Conservation (phyloP, 352 stramenopile species). For the Phytopythium delawarense region DNA sequence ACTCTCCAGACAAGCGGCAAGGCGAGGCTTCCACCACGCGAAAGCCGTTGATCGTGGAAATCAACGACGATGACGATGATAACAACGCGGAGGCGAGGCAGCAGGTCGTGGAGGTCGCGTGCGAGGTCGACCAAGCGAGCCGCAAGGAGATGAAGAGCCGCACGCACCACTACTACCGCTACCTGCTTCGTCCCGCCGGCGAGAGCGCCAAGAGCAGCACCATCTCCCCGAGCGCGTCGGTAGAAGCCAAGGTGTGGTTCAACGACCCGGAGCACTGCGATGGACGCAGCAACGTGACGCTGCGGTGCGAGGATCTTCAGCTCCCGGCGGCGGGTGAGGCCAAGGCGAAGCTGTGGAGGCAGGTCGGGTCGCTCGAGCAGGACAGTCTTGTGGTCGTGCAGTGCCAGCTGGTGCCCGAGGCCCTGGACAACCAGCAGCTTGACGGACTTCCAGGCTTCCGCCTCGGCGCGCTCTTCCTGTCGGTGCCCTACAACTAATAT, state of each 20-base stretch:
- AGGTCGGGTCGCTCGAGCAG: conserved; percentile 68
- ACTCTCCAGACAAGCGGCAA: conserved; percentile 5
- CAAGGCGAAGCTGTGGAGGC: conserved; percentile 59
- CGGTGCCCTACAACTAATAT: conserved; percentile 42
- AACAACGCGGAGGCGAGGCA: conserved; percentile 14
- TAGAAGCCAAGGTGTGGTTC: conserved; percentile 33
- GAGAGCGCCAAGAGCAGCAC: neutral
- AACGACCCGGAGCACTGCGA: conserved; percentile 2
- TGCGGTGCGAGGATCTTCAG: conserved; percentile 38
- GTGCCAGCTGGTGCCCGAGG: conserved; percentile 46
- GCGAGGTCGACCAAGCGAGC: conserved; percentile 33
- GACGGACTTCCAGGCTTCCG: conserved; percentile 17
- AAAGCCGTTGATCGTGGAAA: conserved; percentile 64
- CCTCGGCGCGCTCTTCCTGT: conserved; percentile 58
- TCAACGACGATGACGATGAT: conserved; percentile 27
- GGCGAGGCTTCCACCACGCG: conserved; percentile 6
- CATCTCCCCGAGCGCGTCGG: conserved; percentile 34
- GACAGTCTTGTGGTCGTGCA: conserved; percentile 63
- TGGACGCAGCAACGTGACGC: conserved; percentile 14
- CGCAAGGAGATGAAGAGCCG: conserved; percentile 55
- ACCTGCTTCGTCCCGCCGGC: conserved; percentile 23
- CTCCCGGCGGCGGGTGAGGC: conserved; percentile 19
- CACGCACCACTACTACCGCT: conserved; percentile 57
- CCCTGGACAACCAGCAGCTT: conserved; percentile 17
- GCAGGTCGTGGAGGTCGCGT: conserved; percentile 29